Percentiles rank a stretch among this genome's conserved stretches.
phyloP scores from a whole-genome alignment of 2,329 filamentous ascomycete species.

The Sporothrix mexicana region DNA sequence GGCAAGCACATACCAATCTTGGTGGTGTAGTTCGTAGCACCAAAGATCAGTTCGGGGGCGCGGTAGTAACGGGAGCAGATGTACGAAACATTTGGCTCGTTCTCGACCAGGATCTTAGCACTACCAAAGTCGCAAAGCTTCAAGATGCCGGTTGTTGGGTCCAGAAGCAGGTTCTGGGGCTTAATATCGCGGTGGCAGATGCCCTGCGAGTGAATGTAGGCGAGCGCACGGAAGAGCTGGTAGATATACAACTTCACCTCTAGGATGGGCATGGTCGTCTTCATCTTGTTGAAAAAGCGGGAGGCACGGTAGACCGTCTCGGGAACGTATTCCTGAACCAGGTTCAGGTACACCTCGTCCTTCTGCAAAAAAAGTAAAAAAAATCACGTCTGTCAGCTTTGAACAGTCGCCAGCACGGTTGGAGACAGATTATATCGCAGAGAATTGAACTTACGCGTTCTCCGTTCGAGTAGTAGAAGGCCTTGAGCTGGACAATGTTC shows the following conservation, averaged over 20 bases:
- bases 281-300: conserved; percentile 99
- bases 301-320: conserved; percentile 98
- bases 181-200: conserved; percentile 99
- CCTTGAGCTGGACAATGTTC: conserved; percentile 98
- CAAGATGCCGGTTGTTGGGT: conserved; percentile 86
- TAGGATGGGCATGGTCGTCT: conserved; percentile 98
- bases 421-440: neutral
- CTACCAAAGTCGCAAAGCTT: conserved; percentile 99
- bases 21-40: conserved; percentile 98
- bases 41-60: conserved; percentile 96
- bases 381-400: conserved; percentile 32
- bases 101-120: conserved; percentile 97
- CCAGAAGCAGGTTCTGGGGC: conserved; percentile 94
- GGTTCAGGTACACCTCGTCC: conserved; percentile 98
- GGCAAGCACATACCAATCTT: conserved; percentile 82
- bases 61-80: conserved; percentile 99
- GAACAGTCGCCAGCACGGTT: neutral
- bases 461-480: conserved; percentile 99
- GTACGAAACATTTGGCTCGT: conserved; percentile 99
- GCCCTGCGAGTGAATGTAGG: conserved; percentile 98
- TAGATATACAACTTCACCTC: conserved; percentile 99
- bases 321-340: conserved; percentile 96
- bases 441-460: conserved; percentile 74
- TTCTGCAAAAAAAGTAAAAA: conserved; percentile 62
- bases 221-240: conserved; percentile 96